Percentiles rank a stretch among this genome's conserved stretches.
These are phyloP conservation scores for Afroboletus lepidellus DNA, from an alignment of 1,284 basidiomycete species.

Conservation along the genomic window DNA sequence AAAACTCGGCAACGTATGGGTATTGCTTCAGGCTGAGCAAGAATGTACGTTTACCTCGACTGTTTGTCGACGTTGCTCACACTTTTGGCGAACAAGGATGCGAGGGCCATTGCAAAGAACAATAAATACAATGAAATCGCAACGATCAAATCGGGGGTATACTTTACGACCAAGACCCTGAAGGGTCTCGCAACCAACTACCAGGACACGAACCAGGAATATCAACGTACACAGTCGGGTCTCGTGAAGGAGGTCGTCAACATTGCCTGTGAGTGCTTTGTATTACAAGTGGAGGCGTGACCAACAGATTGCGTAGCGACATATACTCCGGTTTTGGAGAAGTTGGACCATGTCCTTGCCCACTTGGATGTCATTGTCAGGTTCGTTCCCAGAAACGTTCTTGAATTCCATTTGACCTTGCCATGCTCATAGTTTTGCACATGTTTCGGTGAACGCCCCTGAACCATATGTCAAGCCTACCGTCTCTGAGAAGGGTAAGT, in stretches of 20 bases:
- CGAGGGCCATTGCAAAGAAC: slow-evolving; percentile 67
- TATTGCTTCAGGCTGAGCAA: slow-evolving; percentile 95
- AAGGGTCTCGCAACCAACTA: slow-evolving; percentile 77
- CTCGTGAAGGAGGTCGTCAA: slow-evolving; percentile 93
- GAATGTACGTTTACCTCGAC: slow-evolving; percentile 55
- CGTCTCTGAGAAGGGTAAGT: slow-evolving; percentile 66
- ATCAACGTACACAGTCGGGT: slow-evolving; percentile 74
- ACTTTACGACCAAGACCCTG: slow-evolving; percentile 85
- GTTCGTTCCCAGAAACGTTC: slow-evolving; percentile 37
- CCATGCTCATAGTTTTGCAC: slow-evolving; percentile 68
- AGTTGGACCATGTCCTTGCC: slow-evolving; percentile 85
- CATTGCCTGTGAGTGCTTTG: slow-evolving; percentile 73
- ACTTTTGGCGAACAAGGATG: slow-evolving; percentile 57
- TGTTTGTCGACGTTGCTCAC: background rate
- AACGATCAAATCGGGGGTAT: slow-evolving; percentile 86
- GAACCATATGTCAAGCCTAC: slow-evolving; percentile 86
- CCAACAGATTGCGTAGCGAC: slow-evolving; percentile 55
- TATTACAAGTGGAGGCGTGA: background rate
- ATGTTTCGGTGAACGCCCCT: slow-evolving; percentile 85
- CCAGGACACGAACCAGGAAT: slow-evolving; percentile 67
- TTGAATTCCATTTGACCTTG: background rate
- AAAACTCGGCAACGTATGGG: slow-evolving; percentile 89
- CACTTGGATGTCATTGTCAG: slow-evolving; percentile 91
- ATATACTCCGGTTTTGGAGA: slow-evolving; percentile 88
- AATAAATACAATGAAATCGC: slow-evolving; percentile 83